phyloP scores from a whole-genome alignment of 1,284 basidiomycete genomes.

The Neotropicomus parvogracilis region DNA sequence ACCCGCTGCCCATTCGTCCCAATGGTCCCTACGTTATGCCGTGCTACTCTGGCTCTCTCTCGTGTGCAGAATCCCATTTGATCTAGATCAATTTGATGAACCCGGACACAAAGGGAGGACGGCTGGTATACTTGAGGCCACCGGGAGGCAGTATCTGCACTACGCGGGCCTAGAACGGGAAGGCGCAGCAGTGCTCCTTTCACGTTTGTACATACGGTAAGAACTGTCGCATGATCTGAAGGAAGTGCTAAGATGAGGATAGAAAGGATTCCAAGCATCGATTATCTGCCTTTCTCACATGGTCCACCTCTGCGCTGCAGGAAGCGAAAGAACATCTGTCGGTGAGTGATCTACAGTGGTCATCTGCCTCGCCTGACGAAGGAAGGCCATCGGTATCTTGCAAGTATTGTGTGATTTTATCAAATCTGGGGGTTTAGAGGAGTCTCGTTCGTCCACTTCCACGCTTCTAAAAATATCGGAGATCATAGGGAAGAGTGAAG shows the following conservation, averaged over 20 bases:
- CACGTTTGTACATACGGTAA: constrained; percentile 76
- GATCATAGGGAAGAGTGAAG: constrained; percentile 38
- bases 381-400: constrained; percentile 67
- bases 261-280: constrained; percentile 62
- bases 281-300: constrained; percentile 51
- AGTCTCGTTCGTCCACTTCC: constrained; percentile 44
- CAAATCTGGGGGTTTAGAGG: constrained; percentile 61
- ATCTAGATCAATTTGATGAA: constrained; percentile 81
- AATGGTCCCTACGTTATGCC: constrained; percentile 85
- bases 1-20: constrained; percentile 39
- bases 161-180: constrained; percentile 81
- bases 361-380: constrained; percentile 4
- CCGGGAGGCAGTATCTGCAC: constrained; percentile 60
- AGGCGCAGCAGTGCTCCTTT: constrained; percentile 68
- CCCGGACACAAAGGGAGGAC: constrained; percentile 45
- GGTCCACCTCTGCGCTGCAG: constrained; percentile 39
- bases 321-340: constrained; percentile 45
- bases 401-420: constrained; percentile 73
- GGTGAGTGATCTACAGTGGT: constrained; percentile 37
- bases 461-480: constrained; percentile 45
- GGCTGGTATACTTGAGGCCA: constrained; percentile 51
- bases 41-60: constrained; percentile 91
- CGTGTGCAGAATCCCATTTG: constrained; percentile 92
- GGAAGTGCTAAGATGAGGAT: constrained; percentile 13
- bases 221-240: constrained; percentile 10